Percentiles rank a stretch among this genome's conserved stretches.
Conservation (phyloP, 2,329 filamentous ascomycete species). For the Hyphodiscus sp. region DNA sequence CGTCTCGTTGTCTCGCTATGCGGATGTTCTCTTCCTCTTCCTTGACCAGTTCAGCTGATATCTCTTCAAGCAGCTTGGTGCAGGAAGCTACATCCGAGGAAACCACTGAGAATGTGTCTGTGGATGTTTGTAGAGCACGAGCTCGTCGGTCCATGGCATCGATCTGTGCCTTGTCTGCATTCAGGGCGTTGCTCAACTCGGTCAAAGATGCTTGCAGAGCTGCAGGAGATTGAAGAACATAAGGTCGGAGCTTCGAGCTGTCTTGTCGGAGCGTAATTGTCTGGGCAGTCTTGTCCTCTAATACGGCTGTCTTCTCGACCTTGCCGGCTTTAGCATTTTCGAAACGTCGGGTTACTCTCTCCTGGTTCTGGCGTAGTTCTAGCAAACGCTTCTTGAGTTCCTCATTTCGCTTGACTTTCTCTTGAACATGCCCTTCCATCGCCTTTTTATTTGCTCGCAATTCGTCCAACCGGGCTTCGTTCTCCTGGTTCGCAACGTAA, state of each 20-base stretch:
- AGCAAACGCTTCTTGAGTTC: conserved; percentile 77
- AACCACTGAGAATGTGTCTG: conserved; percentile 82
- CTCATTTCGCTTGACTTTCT: conserved; percentile 81
- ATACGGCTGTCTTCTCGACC: conserved; percentile 60
- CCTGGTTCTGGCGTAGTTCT: conserved; percentile 75
- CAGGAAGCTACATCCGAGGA: conserved; percentile 79
- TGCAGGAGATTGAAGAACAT: conserved; percentile 82
- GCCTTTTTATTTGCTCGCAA: conserved; percentile 74
- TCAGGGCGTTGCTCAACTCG: conserved; percentile 74
- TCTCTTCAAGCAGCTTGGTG: conserved; percentile 83
- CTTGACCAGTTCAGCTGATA: conserved; percentile 74
- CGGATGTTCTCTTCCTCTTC: conserved; percentile 85
- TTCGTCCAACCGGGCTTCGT: conserved; percentile 71
- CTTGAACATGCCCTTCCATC: conserved; percentile 73
- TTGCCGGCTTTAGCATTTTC: conserved; percentile 81
- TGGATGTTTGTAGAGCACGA: conserved; percentile 85
- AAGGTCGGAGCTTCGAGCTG: conserved; percentile 82
- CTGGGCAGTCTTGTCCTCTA: conserved; percentile 66
- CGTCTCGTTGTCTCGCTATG: conserved; percentile 76
- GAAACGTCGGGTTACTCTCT: conserved; percentile 73
- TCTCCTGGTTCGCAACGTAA: conserved; percentile 79
- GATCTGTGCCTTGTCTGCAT: conserved; percentile 74
- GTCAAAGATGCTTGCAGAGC: conserved; percentile 75
- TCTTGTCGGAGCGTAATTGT: conserved; percentile 73
- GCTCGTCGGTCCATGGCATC: conserved; percentile 80